Conservation (phyloP, 495 filamentous ascomycete genomes). For the Hyaloscypha hepaticicola region DNA sequence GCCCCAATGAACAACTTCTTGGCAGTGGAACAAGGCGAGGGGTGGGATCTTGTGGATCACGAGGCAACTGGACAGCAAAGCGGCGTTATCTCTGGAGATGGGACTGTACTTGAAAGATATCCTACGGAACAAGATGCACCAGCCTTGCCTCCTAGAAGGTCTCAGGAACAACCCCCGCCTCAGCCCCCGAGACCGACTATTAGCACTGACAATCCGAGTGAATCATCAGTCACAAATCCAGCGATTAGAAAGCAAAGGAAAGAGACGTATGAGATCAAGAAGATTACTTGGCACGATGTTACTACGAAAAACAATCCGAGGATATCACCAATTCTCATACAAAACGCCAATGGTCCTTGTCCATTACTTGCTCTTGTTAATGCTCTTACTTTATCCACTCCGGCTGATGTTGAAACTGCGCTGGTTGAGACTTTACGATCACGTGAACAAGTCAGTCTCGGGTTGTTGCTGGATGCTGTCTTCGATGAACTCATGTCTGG, state of each 20-base stretch:
- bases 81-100: conserved; percentile 21
- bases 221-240: conserved; percentile 39
- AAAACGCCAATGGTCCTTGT: conserved; percentile 93
- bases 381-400: conserved; percentile 78
- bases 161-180: conserved; percentile 31
- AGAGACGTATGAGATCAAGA: conserved; percentile 71
- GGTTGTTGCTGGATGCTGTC: conserved; percentile 78
- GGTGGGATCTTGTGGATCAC: conserved; percentile 50
- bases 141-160: conserved; percentile 39
- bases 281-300: conserved; percentile 61
- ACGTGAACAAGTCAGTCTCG: conserved; percentile 85
- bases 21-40: conserved; percentile 35
- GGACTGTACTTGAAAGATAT: conserved; percentile 12
- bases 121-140: conserved; percentile 29
- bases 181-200: conserved; percentile 46
- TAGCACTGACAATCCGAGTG: conserved; percentile 35
- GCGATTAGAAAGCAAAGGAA: conserved; percentile 35
- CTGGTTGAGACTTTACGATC: conserved; percentile 72
- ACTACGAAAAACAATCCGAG: conserved; percentile 40
- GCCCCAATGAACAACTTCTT: conserved; percentile 23
- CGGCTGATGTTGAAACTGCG: conserved; percentile 60
- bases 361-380: conserved; percentile 93
- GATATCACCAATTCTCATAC: conserved; percentile 77
- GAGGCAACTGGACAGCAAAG: conserved; percentile 33
- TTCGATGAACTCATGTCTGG: conserved; percentile 88